Evolutionary conservation across 495 filamentous ascomycete genomes (phyloP).

Genomic region (Aspergillus homomorphus): DNA sequence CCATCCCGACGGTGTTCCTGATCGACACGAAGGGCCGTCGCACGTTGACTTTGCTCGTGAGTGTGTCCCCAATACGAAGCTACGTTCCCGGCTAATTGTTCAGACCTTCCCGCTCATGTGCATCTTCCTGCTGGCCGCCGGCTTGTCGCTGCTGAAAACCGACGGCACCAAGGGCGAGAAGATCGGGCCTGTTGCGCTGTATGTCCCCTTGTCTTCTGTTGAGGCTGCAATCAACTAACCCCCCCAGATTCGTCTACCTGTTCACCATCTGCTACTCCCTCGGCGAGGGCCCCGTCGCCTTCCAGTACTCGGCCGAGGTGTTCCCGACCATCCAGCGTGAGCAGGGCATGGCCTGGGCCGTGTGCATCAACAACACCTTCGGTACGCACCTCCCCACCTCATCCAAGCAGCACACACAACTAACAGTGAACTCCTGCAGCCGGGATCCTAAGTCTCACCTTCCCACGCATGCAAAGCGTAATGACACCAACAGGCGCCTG

Average conservation of each 20-base stretch:
- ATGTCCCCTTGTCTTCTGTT: conserved; percentile 9
- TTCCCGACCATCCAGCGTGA: conserved; percentile 49
- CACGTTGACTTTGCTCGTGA: conserved; percentile 45
- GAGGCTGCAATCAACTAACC: neutral
- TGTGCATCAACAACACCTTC: conserved; percentile 47
- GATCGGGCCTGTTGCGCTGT: conserved; percentile 32
- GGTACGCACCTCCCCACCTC: conserved; percentile 19
- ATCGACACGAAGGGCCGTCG: conserved; percentile 80
- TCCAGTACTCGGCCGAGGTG: conserved; percentile 51
- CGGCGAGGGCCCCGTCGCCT: conserved; percentile 50
- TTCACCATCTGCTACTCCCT: conserved; percentile 45
- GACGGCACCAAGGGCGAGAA: conserved; percentile 13
- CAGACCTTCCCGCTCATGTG: conserved; percentile 82
- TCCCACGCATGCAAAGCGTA: conserved; percentile 43
- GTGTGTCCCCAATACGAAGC: conserved; percentile 16
- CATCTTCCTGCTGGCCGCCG: conserved; percentile 65
- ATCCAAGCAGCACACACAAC: neutral
- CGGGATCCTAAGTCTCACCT: conserved; percentile 49
- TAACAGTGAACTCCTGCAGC: conserved; percentile 23
- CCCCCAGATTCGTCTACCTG: conserved; percentile 37
- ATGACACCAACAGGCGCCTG: conserved; percentile 51
- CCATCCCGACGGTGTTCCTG: conserved; percentile 62
- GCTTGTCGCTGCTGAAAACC: conserved; percentile 52
- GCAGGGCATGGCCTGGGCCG: conserved; percentile 44
- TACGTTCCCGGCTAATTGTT: conserved; percentile 32